Evolutionary conservation across 441 rosid genomes (phyloP).

Genomic region (Melastoma candidum): DNA sequence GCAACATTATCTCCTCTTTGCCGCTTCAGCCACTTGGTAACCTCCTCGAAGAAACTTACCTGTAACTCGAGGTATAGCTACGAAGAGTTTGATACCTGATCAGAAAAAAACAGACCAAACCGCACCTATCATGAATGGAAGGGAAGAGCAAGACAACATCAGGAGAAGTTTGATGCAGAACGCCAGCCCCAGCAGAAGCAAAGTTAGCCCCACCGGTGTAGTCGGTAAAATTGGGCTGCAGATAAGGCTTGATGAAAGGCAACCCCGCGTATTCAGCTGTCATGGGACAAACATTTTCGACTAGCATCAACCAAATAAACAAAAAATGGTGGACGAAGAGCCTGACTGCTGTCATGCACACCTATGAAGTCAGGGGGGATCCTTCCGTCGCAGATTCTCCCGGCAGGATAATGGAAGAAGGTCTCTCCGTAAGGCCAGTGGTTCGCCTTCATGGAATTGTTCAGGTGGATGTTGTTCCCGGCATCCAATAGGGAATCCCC

Average conservation of each 20-base stretch:
- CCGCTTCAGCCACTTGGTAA: constrained; percentile 3
- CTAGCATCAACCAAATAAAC: no score
- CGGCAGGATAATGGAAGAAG: not conserved
- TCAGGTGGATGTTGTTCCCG: not conserved
- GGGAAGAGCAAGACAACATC: not conserved
- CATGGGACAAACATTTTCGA: no score
- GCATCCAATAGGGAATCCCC: constrained; percentile 2
- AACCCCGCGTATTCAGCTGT: constrained; percentile 12
- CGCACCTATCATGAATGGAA: no score
- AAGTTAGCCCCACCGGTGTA: constrained; percentile 19
- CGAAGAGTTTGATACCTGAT: not conserved
- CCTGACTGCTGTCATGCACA: no score
- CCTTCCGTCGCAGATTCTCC: not conserved
- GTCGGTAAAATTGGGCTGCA: constrained; percentile 12
- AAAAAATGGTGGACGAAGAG: no score
- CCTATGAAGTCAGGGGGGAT: constrained; percentile 1
- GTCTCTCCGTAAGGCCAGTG: constrained; percentile 1
- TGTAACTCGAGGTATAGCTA: constrained; percentile 17
- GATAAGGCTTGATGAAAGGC: constrained; percentile 12
- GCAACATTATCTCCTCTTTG: constrained; percentile 15
- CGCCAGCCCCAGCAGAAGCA: constrained; percentile 16
- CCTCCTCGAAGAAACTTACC: constrained; percentile 17
- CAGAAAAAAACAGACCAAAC: not conserved
- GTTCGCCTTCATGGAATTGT: not conserved
- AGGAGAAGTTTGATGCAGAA: not conserved